Conservation (phyloP, 805 yeast species). For the Cyberlindnera xishuangbannaensis region DNA sequence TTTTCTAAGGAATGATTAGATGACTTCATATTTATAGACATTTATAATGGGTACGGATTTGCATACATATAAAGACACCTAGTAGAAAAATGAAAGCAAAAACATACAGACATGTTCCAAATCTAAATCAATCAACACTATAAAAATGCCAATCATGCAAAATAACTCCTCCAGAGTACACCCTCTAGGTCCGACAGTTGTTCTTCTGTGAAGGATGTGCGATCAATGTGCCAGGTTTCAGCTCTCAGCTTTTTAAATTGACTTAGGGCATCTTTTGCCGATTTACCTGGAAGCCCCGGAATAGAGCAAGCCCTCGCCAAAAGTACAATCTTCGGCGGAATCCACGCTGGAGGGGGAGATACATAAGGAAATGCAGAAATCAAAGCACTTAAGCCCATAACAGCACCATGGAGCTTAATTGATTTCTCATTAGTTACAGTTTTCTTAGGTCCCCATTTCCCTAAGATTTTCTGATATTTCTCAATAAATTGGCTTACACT, state of each 20-base stretch:
- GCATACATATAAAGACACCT: too few species aligned
- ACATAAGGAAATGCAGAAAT: conserved; percentile 85
- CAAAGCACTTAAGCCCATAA: conserved; percentile 82
- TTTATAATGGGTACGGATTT: not conserved
- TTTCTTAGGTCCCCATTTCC: conserved; percentile 25
- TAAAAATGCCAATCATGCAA: too few species aligned
- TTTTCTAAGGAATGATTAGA: conserved; percentile 36
- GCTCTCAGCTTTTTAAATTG: conserved; percentile 87
- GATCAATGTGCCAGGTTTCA: conserved; percentile 94
- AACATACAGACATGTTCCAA: too few species aligned
- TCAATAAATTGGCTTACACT: conserved; percentile 38
- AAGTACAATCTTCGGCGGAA: conserved; percentile 64
- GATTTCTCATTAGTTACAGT: conserved; percentile 37
- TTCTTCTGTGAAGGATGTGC: conserved; percentile 62
- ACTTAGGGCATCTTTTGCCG: conserved; percentile 77
- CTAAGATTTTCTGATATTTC: conserved; percentile 22
- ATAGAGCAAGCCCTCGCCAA: conserved; percentile 70
- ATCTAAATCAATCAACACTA: too few species aligned
- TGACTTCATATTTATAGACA: not conserved
- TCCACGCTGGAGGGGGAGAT: conserved; percentile 90
- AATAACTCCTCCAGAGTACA: conserved; percentile 87
- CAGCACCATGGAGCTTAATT: conserved; percentile 70
- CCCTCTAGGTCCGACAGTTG: conserved; percentile 92
- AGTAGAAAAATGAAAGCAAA: too few species aligned
- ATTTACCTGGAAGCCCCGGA: conserved; percentile 72